Evolutionary conservation across 148 eudicot genomes (phyloP), one percentile per base, ranked within the genome.

Genomic region (Camellia japonica): DNA sequence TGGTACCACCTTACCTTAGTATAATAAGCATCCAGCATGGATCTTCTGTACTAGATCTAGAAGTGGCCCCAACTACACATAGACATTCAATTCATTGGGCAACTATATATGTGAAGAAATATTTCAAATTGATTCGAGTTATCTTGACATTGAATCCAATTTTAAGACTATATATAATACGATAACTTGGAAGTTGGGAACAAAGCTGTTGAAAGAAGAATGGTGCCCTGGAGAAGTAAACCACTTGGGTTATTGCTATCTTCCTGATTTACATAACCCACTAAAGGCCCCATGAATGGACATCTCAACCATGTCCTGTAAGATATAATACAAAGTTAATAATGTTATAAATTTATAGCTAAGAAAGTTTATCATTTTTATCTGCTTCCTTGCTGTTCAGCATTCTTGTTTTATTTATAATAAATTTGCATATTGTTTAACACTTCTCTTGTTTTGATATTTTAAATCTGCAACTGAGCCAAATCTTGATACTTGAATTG

Each of bases 281-380:
- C 20, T 9, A 18, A 51, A 60, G 46, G 46, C 41, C 79, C 71
- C 62, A 49, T 9, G 19, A 67, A 78, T 78, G 62, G 80, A 78
- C 68, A 78, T 38, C 64, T 49, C 80, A 67, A 52, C 80, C 71
- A 67, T 67, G 51, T 16, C 71, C 54, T 67, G 51, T 16, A 47
- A 10, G 12, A 67, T 78, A 13, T 12, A 30, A 30, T 30, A 30
- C 1, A 30, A 52, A 67, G 10, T 8, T 5, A 9, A 54, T 54
- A 66, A 67, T 54, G 23, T 69, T 66, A 51, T 77, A 12, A 63
- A 41, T 66, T 46, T 23, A 30, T 30, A 23, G 54, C 30, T 3
- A 44, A 64, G 42, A 30, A 47, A 23, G 2, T 62, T 61, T 49
- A 9, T 62, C 74, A 71, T 41, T 3, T 49, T 71, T 30, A 1